These are phyloP conservation scores for Albifimbria verrucaria DNA, from an alignment of 2,329 filamentous ascomycete species.

Conservation along the genomic window DNA sequence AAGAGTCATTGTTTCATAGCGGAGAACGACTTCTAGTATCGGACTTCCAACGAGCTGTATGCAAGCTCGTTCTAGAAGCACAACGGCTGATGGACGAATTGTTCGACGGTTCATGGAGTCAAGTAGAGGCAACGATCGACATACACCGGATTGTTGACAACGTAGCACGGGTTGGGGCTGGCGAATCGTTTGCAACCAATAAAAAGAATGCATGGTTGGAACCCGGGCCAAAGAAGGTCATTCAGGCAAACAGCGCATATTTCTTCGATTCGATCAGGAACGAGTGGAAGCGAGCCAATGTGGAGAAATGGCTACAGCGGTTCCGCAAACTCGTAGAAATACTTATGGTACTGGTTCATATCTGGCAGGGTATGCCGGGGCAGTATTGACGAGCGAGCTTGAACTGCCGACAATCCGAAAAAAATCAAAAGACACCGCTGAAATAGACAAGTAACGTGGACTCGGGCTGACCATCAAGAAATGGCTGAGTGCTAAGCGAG, in stretches of 20 bases:
- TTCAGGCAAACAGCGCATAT: background rate
- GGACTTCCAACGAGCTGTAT: slow-evolving; percentile 3
- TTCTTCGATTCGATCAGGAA: slow-evolving; percentile 5
- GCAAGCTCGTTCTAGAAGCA: background rate
- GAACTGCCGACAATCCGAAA: too few species aligned
- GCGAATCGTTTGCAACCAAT: slow-evolving; percentile 9
- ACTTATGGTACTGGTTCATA: slow-evolving; percentile 1
- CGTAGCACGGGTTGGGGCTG: slow-evolving; percentile 6
- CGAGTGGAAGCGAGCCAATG: slow-evolving; percentile 2
- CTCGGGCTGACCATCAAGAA: too few species aligned
- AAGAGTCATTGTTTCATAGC: slow-evolving; percentile 6
- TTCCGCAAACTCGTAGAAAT: slow-evolving; percentile 1
- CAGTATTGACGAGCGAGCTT: too few species aligned
- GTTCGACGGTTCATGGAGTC: slow-evolving; percentile 4
- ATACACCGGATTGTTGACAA: slow-evolving; percentile 6
- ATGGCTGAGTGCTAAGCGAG: too few species aligned
- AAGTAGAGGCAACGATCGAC: slow-evolving; percentile 3
- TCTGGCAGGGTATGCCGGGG: too few species aligned
- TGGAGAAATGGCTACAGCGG: slow-evolving; percentile 3
- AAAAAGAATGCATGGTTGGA: slow-evolving; percentile 9
- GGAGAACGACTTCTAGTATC: slow-evolving; percentile 6
- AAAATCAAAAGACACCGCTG: too few species aligned
- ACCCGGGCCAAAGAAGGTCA: slow-evolving; percentile 5
- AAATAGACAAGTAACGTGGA: too few species aligned
- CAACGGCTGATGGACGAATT: slow-evolving; percentile 4